phyloP scores from a whole-genome alignment of 805 yeast genomes.

The Pachysolen tannophilus region DNA sequence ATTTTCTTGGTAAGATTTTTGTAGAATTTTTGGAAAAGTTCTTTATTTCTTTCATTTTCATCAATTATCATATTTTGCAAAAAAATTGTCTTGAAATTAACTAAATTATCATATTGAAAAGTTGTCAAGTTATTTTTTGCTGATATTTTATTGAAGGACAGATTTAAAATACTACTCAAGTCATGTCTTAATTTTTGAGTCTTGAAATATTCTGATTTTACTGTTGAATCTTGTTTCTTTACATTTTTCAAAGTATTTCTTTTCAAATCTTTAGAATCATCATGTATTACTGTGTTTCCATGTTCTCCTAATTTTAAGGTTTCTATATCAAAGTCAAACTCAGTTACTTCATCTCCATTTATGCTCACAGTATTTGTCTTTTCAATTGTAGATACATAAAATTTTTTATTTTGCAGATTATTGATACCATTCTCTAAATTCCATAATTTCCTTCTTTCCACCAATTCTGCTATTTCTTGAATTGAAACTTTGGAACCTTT shows the following conservation, averaged over 20 bases:
- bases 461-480: slow-evolving; percentile 26
- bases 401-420: slow-evolving; percentile 14
- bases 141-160: slow-evolving; percentile 35
- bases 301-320: slow-evolving; percentile 1
- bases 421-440: slow-evolving; percentile 23
- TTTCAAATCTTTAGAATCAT: neutral
- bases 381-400: slow-evolving; percentile 26
- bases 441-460: slow-evolving; percentile 38
- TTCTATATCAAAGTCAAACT: slow-evolving; percentile 8
- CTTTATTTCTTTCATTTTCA: slow-evolving; percentile 20
- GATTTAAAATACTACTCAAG: slow-evolving; percentile 29
- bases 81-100: slow-evolving; percentile 27
- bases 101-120: slow-evolving; percentile 39
- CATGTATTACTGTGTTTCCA: neutral
- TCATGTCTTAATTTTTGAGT: slow-evolving; percentile 12
- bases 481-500: slow-evolving; percentile 27
- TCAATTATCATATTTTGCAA: slow-evolving; percentile 20
- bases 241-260: slow-evolving; percentile 9
- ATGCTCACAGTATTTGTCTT: neutral
- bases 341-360: slow-evolving; percentile 6
- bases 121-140: slow-evolving; percentile 45
- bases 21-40: slow-evolving; percentile 21
- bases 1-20: slow-evolving; percentile 22
- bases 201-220: slow-evolving; percentile 7
- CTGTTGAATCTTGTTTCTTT: slow-evolving; percentile 9